Evolutionary conservation across 495 filamentous ascomycete genomes (phyloP).

Genomic region (Hypomontagnella submonticulosa): DNA sequence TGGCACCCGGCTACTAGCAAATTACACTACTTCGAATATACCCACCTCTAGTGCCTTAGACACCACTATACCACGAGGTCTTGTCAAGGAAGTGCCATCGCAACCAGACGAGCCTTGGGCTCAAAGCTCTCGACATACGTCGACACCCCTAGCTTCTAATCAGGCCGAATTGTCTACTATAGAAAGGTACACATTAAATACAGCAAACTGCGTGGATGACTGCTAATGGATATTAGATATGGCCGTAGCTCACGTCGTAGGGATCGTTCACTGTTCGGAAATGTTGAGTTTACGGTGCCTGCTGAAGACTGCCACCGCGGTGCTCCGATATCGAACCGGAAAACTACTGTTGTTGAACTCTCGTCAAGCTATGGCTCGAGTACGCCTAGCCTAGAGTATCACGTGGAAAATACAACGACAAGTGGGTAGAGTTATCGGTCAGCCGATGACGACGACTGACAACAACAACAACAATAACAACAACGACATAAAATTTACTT

Average conservation of each 20-base stretch:
- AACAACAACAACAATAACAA: too few species aligned
- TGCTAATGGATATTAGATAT: slow-evolving; percentile 22
- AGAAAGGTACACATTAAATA: slow-evolving; percentile 18
- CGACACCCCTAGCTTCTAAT: slow-evolving; percentile 6
- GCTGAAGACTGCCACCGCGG: slow-evolving; percentile 16
- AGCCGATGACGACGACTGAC: too few species aligned
- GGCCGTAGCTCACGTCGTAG: slow-evolving; percentile 8
- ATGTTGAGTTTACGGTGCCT: slow-evolving; percentile 41
- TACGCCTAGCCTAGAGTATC: background rate
- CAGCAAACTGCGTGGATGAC: background rate
- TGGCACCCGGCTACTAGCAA: background rate
- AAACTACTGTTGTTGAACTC: slow-evolving; percentile 42
- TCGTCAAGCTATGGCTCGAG: slow-evolving; percentile 5
- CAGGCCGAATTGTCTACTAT: background rate
- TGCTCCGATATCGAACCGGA: slow-evolving; percentile 35
- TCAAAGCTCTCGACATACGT: background rate
- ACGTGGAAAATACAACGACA: background rate
- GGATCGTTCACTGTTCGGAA: slow-evolving; percentile 36
- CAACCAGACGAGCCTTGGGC: background rate
- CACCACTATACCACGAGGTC: slow-evolving; percentile 12
- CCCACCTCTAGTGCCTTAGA: background rate
- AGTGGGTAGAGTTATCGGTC: background rate
- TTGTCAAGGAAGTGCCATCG: background rate
- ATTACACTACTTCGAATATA: slow-evolving; percentile 26
- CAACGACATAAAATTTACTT: too few species aligned